These are phyloP conservation scores for Plasmodium malariae DNA, from an alignment of 169 alveolate genomes.

Conservation along the genomic window DNA sequence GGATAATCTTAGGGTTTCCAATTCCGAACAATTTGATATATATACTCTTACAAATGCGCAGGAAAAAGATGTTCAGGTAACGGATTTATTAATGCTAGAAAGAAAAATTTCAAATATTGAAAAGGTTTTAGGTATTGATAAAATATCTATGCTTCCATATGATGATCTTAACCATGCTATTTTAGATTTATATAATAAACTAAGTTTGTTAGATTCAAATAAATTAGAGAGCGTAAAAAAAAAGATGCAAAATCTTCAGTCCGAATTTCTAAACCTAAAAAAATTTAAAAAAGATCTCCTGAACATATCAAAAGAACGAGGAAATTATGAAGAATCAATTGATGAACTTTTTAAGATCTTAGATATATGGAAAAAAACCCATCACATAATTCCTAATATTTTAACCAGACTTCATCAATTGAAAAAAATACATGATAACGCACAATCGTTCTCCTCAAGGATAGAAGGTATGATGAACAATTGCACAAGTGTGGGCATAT, in stretches of 20 bases:
- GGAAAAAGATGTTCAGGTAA: constrained; percentile 66
- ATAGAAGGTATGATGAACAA: constrained; percentile 27
- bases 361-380: constrained; percentile 75
- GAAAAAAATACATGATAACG: constrained; percentile 62
- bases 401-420: constrained; percentile 59
- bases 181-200: constrained; percentile 76
- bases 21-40: constrained; percentile 7
- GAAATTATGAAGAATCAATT: constrained; percentile 75
- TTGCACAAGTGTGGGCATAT: background rate
- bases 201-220: constrained; percentile 79
- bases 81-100: constrained; percentile 76
- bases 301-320: constrained; percentile 59
- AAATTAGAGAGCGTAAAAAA: constrained; percentile 81
- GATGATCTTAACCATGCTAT: constrained; percentile 81
- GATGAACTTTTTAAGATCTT: constrained; percentile 72
- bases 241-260: constrained; percentile 77
- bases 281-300: constrained; percentile 68
- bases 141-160: constrained; percentile 80
- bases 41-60: constrained; percentile 34
- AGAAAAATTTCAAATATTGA: constrained; percentile 78
- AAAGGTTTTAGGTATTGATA: constrained; percentile 78
- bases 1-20: background rate
- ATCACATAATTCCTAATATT: constrained; percentile 68
- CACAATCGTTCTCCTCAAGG: constrained; percentile 69
- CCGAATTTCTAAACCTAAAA: constrained; percentile 67